A percentile compares a stretch with the other conserved stretches of the same genome.
These are phyloP conservation scores for Teratosphaeria pseudoeucalypti DNA, from an alignment of 2,329 filamentous ascomycete species.

Conservation along the genomic window DNA sequence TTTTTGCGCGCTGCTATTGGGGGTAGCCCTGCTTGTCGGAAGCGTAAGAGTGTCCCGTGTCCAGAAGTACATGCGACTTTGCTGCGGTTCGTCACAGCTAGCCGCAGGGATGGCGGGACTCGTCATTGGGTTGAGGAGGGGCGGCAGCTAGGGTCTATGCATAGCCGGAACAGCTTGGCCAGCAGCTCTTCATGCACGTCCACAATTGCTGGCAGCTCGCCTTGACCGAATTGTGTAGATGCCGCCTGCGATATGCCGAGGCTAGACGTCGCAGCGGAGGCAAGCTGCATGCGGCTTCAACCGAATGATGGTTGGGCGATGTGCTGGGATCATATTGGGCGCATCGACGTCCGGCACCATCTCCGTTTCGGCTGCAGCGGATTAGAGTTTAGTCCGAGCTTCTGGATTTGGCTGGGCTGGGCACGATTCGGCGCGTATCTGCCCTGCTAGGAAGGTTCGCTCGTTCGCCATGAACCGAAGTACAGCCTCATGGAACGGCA, in stretches of 20 bases:
- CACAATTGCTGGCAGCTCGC: background rate
- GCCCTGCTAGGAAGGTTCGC: background rate
- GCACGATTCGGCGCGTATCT: background rate
- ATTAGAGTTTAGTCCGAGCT: background rate
- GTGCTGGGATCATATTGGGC: background rate
- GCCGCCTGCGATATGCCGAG: background rate
- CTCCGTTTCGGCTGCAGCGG: background rate
- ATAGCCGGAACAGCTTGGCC: background rate
- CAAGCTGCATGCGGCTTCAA: background rate
- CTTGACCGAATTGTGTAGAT: background rate
- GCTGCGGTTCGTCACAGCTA: slow-evolving; percentile 13
- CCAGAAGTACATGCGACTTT: slow-evolving; percentile 26
- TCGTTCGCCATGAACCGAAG: background rate
- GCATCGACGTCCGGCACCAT: background rate
- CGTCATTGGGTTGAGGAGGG: slow-evolving; percentile 5
- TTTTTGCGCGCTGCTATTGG: background rate
- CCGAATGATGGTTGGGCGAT: background rate
- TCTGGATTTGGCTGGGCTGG: background rate
- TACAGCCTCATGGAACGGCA: background rate
- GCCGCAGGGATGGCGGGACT: slow-evolving; percentile 5
- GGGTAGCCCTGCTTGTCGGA: background rate
- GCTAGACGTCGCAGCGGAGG: background rate
- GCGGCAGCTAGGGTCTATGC: slow-evolving; percentile 12
- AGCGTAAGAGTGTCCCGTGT: slow-evolving; percentile 25
- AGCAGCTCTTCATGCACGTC: background rate